Evolutionary conservation across 805 yeast genomes (phyloP), one percentile per base, ranked within the genome.

Genomic region (Jamesozyma rosinii): DNA sequence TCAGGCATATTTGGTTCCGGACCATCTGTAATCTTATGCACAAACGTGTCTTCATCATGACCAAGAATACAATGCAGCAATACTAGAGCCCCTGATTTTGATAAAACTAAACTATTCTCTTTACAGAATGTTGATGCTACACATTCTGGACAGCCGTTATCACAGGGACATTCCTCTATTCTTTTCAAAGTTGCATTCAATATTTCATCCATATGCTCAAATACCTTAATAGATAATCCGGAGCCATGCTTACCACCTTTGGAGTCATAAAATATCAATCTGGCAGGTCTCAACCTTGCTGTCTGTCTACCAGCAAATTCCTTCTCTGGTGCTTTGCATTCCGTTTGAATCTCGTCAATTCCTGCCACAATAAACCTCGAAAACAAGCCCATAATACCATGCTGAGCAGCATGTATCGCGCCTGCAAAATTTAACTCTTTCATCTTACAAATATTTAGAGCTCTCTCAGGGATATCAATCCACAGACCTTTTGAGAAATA

Each of bases 321-420:
- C 54, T 92, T 92, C 50, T 88, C 95, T 0, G 98, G 97, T 0
- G 97, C 97, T 55, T 92, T 92, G 63, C 99, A 92, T 61, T 92
- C 99, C 0, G 97, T 86, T 37, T 75, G 76, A 13, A 92, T 72
- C 52, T 92, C 98, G 50, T 79, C 83, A 3, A 76, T 72, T 0
- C 86, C 84, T 15, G 85, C 79, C 11, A 79, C 77, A 4, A 88
- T 77, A 46, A 76, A 80, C 22, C 81, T 61, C 0, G 97, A 95
- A 22, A 89, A 58, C 45, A 85, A 71, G 38, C 84, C 80, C 74
- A 92, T 80, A 1, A 92, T 66, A 0, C 87, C 87, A 67, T 92
- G 99, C 50, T 88, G 90, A 0, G 95, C 95, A 1, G 94, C 97
- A 65, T 92, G 99, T n/a, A 92, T 85, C 0, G 92, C 95, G 4